phyloP scores from a whole-genome alignment of 2,329 filamentous ascomycete species.

The Phoma sp. region DNA sequence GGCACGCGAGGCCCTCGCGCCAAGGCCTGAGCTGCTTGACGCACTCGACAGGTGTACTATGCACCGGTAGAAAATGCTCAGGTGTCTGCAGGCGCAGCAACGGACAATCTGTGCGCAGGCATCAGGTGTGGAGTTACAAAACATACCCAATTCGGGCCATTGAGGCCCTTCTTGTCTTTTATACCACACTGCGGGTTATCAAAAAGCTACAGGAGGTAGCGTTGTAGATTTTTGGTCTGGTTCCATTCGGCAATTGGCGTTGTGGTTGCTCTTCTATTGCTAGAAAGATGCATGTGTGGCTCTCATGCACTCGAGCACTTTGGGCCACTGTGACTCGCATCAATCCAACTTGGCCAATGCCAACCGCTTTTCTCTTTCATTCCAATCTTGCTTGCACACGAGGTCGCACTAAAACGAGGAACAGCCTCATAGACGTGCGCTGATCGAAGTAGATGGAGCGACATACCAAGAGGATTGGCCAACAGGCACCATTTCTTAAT shows the following conservation, averaged over 20 bases:
- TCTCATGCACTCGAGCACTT: constrained; percentile 29
- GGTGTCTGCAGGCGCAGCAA: constrained; percentile 20
- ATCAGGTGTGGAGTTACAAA: constrained; percentile 5
- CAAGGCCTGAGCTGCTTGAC: constrained; percentile 85
- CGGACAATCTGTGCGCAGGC: constrained; percentile 18
- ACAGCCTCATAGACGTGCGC: too few relatives aligned
- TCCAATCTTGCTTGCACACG: background rate
- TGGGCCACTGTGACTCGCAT: constrained; percentile 31
- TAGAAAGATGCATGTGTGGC: constrained; percentile 44
- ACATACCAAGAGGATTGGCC: too few relatives aligned
- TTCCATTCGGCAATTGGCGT: constrained; percentile 36
- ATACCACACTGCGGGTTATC: constrained; percentile 42
- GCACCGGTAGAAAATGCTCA: constrained; percentile 41
- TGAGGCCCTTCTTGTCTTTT: constrained; percentile 26
- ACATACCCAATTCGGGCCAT: constrained; percentile 17
- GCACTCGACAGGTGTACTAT: constrained; percentile 81
- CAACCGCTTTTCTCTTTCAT: constrained; percentile 7
- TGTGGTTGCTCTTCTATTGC: constrained; percentile 41
- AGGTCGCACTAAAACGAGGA: too few relatives aligned
- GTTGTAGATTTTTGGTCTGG: constrained; percentile 35
- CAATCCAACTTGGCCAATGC: constrained; percentile 38
- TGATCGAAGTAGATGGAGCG: too few relatives aligned
- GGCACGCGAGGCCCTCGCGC: constrained; percentile 78
- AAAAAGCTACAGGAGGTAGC: constrained; percentile 37
- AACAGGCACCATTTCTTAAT: too few relatives aligned